Evolutionary conservation across 2,329 filamentous ascomycete genomes (phyloP).

Genomic region (Pseudogymnoascus sp.): DNA sequence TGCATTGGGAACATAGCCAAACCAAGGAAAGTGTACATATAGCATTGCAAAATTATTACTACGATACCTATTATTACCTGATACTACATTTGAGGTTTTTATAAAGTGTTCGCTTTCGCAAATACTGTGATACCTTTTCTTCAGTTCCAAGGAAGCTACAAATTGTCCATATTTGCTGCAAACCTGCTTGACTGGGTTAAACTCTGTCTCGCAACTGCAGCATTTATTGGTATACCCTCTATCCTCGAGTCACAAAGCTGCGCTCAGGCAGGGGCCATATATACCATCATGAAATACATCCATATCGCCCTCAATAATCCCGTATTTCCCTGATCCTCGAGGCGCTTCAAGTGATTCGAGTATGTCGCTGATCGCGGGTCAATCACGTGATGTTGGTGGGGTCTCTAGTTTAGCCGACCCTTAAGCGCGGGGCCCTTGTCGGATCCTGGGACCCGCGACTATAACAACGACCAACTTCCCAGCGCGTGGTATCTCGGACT

Average conservation of each 20-base stretch:
- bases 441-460: conserved; percentile 1
- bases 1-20: conserved; percentile 4
- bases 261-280: neutral
- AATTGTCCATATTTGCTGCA: neutral
- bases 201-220: neutral
- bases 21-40: conserved; percentile 3
- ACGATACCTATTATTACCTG: neutral
- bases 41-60: neutral
- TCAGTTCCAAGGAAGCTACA: conserved; percentile 9
- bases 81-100: neutral
- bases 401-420: conserved; percentile 2
- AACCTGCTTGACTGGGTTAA: neutral
- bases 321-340: neutral
- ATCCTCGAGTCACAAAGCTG: neutral
- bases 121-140: neutral
- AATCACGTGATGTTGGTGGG: conserved; percentile 1
- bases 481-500: neutral
- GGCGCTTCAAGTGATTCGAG: neutral
- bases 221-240: neutral
- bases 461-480: conserved; percentile 1
- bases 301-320: neutral
- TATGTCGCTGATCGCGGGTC: neutral
- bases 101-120: neutral
- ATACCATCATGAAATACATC: neutral
- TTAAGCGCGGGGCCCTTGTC: conserved; percentile 7